phyloP scores from a whole-genome alignment of 1,284 basidiomycete genomes.

The Rhodofomes roseus region DNA sequence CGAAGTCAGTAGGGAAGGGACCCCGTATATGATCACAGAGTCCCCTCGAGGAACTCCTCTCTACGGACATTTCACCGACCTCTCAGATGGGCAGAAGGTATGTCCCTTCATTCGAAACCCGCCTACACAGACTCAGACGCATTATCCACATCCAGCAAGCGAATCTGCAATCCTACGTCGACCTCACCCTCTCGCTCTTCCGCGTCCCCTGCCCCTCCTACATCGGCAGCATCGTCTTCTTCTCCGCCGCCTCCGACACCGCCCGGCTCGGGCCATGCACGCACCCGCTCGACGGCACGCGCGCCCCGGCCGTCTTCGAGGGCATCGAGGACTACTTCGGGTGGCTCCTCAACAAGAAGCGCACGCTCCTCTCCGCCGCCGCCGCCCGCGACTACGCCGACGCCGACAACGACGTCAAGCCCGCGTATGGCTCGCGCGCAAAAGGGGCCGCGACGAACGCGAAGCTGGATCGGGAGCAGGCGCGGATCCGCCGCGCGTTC shows the following conservation, averaged over 20 bases:
- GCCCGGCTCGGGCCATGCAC: background rate
- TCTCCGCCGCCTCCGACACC: background rate
- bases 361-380: background rate
- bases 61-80: background rate
- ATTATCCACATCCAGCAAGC: background rate
- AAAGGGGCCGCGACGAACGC: background rate
- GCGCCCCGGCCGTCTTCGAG: background rate
- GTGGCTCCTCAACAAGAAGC: constrained; percentile 1
- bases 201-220: background rate
- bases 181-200: background rate
- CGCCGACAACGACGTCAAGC: too few species aligned
- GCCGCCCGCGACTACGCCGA: background rate
- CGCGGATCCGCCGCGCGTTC: background rate
- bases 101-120: too few species aligned
- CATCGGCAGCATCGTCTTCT: background rate
- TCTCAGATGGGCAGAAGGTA: background rate
- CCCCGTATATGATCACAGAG: background rate
- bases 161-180: background rate
- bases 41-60: background rate
- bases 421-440: background rate
- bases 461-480: background rate
- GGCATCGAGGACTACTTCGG: constrained; percentile 1
- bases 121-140: background rate
- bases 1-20: background rate
- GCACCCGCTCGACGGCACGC: background rate